Percentiles rank a stretch among this genome's conserved stretches.
These are phyloP conservation scores for Vachellia pachyceras DNA, from an alignment of 306 rosid species.

Conservation along the genomic window DNA sequence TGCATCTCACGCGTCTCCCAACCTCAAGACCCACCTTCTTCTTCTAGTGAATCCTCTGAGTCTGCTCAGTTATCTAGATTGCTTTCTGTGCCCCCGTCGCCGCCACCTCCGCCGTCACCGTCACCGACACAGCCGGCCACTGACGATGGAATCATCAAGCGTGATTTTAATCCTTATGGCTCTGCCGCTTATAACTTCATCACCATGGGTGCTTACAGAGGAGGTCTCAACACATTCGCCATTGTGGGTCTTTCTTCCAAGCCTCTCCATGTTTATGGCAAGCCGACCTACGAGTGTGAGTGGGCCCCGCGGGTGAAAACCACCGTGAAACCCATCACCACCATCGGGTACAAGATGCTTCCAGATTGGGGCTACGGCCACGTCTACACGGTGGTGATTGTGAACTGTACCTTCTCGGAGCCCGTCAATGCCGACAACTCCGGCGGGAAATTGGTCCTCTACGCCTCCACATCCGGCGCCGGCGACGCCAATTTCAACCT, in stretches of 20 bases:
- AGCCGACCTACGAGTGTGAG: slow-evolving; percentile 60
- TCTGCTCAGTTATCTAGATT: neutral
- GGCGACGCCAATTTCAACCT: slow-evolving; percentile 55
- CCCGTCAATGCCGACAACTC: slow-evolving; percentile 56
- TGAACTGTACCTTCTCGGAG: slow-evolving; percentile 66
- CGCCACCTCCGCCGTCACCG: slow-evolving; percentile 33
- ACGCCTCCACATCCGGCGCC: slow-evolving; percentile 59
- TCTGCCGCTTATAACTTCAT: slow-evolving; percentile 67
- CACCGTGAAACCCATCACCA: slow-evolving; percentile 33
- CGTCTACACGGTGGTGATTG: slow-evolving; percentile 65
- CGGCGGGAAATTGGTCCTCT: slow-evolving; percentile 58
- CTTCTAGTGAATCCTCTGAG: neutral
- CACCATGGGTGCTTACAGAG: slow-evolving; percentile 71
- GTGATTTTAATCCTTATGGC: slow-evolving; percentile 56
- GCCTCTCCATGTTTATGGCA: slow-evolving; percentile 61
- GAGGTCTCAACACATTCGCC: slow-evolving; percentile 64
- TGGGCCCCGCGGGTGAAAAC: slow-evolving; percentile 48
- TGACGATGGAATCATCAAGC: slow-evolving; percentile 44
- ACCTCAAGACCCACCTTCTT: neutral
- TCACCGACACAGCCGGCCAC: slow-evolving; percentile 17
- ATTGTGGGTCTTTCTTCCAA: slow-evolving; percentile 65
- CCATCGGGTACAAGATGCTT: slow-evolving; percentile 56
- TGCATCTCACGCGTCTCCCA: slow-evolving; percentile 52
- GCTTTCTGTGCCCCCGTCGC: slow-evolving; percentile 35
- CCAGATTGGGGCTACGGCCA: slow-evolving; percentile 81